Base-by-base conservation (phyloP, 345 rosid species). In the Camelina hispida region DNA sequence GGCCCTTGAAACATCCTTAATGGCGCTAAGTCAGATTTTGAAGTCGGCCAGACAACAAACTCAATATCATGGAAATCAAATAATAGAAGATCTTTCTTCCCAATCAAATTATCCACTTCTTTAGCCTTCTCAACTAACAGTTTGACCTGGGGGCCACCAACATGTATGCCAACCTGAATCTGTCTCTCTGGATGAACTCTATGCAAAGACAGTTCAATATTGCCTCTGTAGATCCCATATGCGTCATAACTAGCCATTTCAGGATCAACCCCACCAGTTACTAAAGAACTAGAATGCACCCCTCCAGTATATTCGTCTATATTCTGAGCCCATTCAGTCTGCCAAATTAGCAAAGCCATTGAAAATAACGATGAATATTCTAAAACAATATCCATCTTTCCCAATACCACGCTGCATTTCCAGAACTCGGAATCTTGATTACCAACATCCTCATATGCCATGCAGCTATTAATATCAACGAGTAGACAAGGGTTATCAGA, bases 21-120 rank as follows among this genome's bases (percentile, higher is more conserved):
- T 57, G 72, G 52, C 50, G 78, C 70, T 74, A 73, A 42, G 55
- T 81, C 87, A 55, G 77, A 81, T 70, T 81, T 83, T 72, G 84
- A 74, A 69, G 82, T 66, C 59, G 96, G 97, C 85, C 87, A 85
- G 55, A 83, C 80, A 61, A 81, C 84, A 76, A 84, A 72, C 78
- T 94, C 96, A 78, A 84, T 76, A 79, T 88, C 84, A 56, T 80
- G 89, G 74, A 91, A 75, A 76, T 88, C 87, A 85, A 94, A 69
- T 81, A 82, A 71, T 50, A 94, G 79, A 62, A 75, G 75, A 82
- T 81, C 83, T 79, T 79, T 82, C 71, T 75, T 71, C 62, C 81
- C 47, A 65, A 40, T 80, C 57, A 64, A 18, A 78, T 20, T 70
- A 72, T 71, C 72, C 66, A 47, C 63, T 52, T 77, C 69, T 66